Evolutionary conservation across 257 asterid species (phyloP).

Genomic region (Paulownia fortunei): DNA sequence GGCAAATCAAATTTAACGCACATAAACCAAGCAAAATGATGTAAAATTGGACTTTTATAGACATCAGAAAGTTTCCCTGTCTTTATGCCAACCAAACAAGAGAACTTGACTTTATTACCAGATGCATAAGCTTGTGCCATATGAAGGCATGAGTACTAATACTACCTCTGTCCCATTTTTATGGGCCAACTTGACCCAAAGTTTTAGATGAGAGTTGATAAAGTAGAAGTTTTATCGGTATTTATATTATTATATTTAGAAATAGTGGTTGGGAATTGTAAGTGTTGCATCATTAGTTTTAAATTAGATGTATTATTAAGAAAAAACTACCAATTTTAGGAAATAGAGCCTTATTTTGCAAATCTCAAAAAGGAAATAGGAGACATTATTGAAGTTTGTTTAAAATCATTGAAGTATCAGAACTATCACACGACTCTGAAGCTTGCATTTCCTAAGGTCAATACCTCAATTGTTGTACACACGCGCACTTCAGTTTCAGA

Average conservation of each 20-base stretch:
- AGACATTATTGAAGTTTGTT: too few species aligned
- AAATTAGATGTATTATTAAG: too few species aligned
- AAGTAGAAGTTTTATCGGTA: neutral
- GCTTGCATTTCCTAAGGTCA: too few species aligned
- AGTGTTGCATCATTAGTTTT: neutral
- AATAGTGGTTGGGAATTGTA: neutral
- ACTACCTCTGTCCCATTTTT: neutral
- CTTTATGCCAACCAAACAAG: neutral
- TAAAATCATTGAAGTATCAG: too few species aligned
- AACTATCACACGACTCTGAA: too few species aligned
- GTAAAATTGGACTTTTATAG: constrained; percentile 1
- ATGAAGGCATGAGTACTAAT: neutral
- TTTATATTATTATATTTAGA: neutral
- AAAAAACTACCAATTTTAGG: neutral
- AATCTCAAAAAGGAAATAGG: neutral
- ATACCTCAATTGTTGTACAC: too few species aligned
- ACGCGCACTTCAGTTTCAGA: too few species aligned
- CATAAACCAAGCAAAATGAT: constrained; percentile 20
- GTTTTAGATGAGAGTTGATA: neutral
- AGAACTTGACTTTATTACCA: neutral
- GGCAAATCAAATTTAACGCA: neutral
- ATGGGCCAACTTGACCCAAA: neutral
- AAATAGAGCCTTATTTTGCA: neutral
- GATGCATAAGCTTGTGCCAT: neutral
- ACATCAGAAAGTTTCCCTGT: neutral